Conservation (phyloP, 1,139 yeast genomes). For the Kodamaea fungicola region DNA sequence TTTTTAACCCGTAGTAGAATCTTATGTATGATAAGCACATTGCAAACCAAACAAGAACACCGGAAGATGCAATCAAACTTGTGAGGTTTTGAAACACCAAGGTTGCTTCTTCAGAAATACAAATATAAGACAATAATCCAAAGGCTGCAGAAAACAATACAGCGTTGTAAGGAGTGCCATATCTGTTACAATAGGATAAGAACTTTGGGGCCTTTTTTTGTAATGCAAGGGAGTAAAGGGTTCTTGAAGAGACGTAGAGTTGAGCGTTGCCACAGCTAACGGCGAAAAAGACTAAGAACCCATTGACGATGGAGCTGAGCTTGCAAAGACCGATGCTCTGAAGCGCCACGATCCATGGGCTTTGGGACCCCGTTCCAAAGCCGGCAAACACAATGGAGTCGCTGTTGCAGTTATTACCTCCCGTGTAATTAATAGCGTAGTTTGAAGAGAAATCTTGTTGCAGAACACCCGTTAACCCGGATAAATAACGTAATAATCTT, state of each 20-base stretch:
- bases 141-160: slow-evolving; percentile 61
- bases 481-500: slow-evolving; percentile 53
- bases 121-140: slow-evolving; percentile 58
- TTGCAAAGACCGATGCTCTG: slow-evolving; percentile 66
- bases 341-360: slow-evolving; percentile 80
- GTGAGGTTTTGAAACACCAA: slow-evolving; percentile 65
- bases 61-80: slow-evolving; percentile 64
- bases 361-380: slow-evolving; percentile 57
- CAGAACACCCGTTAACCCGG: slow-evolving; percentile 32
- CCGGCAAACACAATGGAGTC: slow-evolving; percentile 43
- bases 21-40: slow-evolving; percentile 73
- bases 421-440: slow-evolving; percentile 36
- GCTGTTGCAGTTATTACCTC: slow-evolving; percentile 36
- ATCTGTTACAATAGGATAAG: slow-evolving; percentile 56
- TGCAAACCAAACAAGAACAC: slow-evolving; percentile 76
- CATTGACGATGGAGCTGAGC: slow-evolving; percentile 61
- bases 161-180: slow-evolving; percentile 72
- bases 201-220: slow-evolving; percentile 66
- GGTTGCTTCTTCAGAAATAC: slow-evolving; percentile 57
- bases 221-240: slow-evolving; percentile 69
- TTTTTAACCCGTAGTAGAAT: slow-evolving; percentile 63
- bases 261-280: slow-evolving; percentile 76
- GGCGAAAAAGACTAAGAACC: slow-evolving; percentile 69
- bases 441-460: slow-evolving; percentile 21
- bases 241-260: slow-evolving; percentile 74